Base-by-base conservation (phyloP, 2,329 filamentous ascomycete genomes). In the Passalora sequoiae region DNA sequence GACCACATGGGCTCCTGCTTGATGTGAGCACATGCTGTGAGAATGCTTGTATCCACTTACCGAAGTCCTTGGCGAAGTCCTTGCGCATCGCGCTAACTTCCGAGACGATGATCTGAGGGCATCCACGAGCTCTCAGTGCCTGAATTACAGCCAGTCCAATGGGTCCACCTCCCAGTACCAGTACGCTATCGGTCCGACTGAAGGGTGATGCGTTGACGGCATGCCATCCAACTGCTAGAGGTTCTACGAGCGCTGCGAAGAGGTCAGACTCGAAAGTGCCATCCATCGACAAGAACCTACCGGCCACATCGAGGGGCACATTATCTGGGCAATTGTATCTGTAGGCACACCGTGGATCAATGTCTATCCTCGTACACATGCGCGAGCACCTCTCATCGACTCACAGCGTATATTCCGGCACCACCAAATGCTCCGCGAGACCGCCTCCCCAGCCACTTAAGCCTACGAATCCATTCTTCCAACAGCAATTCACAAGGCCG, bases 141-240 rank as follows among this genome's bases (percentile, higher is more conserved):
- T 72, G 70, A 43, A 75, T 65, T 15, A 75, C 68, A 1, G 71
- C 63, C 5, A 77, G 66, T 6, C 75, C 74, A 45, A 78, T 76
- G 0, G 74, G 74, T 2, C 74, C 74, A 13, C 71, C 73, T 12
- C 75, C 75, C 1, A 77, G 61, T 12, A 78, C 64, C 15, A 78
- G 59, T 1, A 66, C 72, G 0, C 66, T 59, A 43, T 74, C 66
- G 13, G 67, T 69, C 4, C 61, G 56, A 49, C 72, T 70, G 61
- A 70, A 74, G 0, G 69, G 68, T 27, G 70, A 73, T 40, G 71
- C 66, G 35, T 71, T 70, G 24, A 77, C 71, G 2, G 74, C 74
- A 51, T 78, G 75, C 73, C 73, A 78, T 13, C 71, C 75, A 1
- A 78, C 75, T 3, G 74, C 67, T 0, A 78, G 61, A 2, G 75